Evolutionary conservation across 176 grass and related monocot genomes (phyloP), one percentile per base, ranked within the genome.

Genomic region (Miscanthus lutarioriparius): DNA sequence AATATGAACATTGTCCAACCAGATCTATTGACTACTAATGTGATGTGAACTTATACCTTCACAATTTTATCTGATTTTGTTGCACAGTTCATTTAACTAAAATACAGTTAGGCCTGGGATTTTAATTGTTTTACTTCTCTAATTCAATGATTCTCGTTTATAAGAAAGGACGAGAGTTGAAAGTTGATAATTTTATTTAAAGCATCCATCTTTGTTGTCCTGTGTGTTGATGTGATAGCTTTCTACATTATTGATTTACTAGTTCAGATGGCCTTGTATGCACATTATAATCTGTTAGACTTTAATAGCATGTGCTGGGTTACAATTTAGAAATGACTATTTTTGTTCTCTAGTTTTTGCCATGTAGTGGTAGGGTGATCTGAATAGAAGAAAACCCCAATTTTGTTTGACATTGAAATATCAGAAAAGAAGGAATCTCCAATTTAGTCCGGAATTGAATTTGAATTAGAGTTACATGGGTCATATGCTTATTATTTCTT

Each of bases 391-490:
- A 58, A 58, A 62, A 62, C 15, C 61, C 40, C 43, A 64, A 20
- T 5, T 70, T 39, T 35, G 13, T 70, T 76, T 53, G 30, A 25
- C 23, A 81, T 82, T 86, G 20, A 71, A 70, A 86, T 82, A 76
- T 44, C 33, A 76, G 78, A 73, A 28, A 49, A 49, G 26, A 32
- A 48, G 25, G 27, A 47, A 49, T 4, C 72, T 32, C 15, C 72
- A 74, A 51, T 74, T 74, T 51, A 33, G 72, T 51, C 51, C 1
- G 0, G 10, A 25, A 75, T 84, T 84, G 16, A 76, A 63, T 76
- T 91, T 22, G 54, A 75, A 84, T 84, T 75, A 30, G 26, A 65
- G 62, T 84, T 84, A 72, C 35, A 75, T 70, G 14, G 36, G n/a
- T 58, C 22, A 22, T 87, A 7, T 84, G 65, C 81, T 90, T 75